Evolutionary conservation across 129 eudicot genomes (phyloP).

Genomic region (Arctium lappa): DNA sequence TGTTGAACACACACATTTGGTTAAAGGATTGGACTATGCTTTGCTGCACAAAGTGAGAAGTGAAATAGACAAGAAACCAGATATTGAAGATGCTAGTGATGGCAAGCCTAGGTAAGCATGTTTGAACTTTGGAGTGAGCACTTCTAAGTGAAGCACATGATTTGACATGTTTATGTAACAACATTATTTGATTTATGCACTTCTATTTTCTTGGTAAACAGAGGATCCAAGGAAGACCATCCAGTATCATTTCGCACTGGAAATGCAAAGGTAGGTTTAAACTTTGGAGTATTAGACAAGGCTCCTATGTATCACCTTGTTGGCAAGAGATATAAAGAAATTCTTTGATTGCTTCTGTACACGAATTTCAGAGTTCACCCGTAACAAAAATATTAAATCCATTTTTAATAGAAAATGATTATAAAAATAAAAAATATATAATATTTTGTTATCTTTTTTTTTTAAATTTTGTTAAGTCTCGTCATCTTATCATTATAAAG

Average conservation of each 20-base stretch:
- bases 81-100: constrained; percentile 64
- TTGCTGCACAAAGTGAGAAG: constrained; percentile 88
- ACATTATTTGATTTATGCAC: constrained; percentile 1
- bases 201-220: constrained; percentile 27
- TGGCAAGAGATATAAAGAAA: neutral
- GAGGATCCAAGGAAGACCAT: constrained; percentile 74
- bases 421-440: neutral
- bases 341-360: neutral
- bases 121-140: neutral
- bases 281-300: neutral
- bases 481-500: neutral
- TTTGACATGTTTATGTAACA: neutral
- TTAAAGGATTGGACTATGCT: constrained; percentile 94
- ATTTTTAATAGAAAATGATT: neutral
- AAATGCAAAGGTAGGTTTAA: constrained; percentile 64
- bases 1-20: constrained; percentile 98
- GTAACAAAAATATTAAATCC: neutral
- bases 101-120: constrained; percentile 55
- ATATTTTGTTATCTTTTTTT: neutral
- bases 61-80: constrained; percentile 91
- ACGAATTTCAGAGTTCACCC: neutral
- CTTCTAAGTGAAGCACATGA: neutral
- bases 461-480: neutral
- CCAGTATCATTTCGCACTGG: constrained; percentile 83
- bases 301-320: neutral